Base-by-base conservation (phyloP, 2,329 filamentous ascomycete genomes). In the Metarhizium album region DNA sequence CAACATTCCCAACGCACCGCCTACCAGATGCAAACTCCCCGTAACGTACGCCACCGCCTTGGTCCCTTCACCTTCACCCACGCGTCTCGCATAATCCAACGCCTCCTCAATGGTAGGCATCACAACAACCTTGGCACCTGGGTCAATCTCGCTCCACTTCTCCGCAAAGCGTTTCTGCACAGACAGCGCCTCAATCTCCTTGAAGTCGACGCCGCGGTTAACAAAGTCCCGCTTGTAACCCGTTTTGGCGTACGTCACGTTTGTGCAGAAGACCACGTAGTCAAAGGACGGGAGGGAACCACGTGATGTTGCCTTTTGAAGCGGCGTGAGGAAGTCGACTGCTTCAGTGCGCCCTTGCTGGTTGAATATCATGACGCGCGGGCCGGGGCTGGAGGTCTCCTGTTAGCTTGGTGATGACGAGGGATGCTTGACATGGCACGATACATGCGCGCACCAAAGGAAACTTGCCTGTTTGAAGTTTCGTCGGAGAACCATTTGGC, bases 261-360 rank as follows among this genome's bases (percentile, higher is more conserved):
- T 95, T 1, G 86, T 87, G 64, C 86, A 93, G 70, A 95, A 95
- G 47, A 94, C 74, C 47, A 81, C 87, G 60, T 89, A 82, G 20
- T 82, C 80, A 62, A 94, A 91, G 0, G 69, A 58, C 1, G 64
- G 57, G 11, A 58, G 59, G 27, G 62, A 59, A 0, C 59, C 57
- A 52, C 61, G 64, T 38, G 61, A 57, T 22, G 64, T 62, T 3
- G 69, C 64, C 2, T 62, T 60, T 53, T 72, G 59, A 22, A 82
- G 66, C 2, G 70, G 69, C 20, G 70, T 67, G 13, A 83, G 70
- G 47, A 83, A 79, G 49, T 74, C 67, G 24, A 79, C 65, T 35
- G 76, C 70, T 61, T 78, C 75, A 27, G 68, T 64, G 49, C 77
- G 75, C 43, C 76, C 79, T 62, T 83, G 80, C 67, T 97, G 93